Conservation (phyloP, 306 rosid genomes). For the Sicyos edulis region DNA sequence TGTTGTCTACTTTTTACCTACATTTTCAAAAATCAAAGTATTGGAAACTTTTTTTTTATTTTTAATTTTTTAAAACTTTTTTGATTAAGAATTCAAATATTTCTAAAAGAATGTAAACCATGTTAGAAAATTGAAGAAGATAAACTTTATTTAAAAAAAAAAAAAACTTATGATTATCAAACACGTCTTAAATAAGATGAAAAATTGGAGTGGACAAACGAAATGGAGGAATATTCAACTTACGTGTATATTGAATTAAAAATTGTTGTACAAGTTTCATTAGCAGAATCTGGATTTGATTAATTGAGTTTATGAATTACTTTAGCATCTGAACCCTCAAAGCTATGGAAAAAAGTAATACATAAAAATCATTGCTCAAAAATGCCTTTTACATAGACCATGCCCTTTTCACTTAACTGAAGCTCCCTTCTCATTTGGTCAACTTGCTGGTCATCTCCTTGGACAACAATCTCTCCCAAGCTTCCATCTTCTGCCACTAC, state of each 20-base stretch:
- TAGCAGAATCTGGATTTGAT: background rate
- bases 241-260: background rate
- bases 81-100: background rate
- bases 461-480: conserved; percentile 55
- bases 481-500: conserved; percentile 44
- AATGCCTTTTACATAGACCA: conserved; percentile 70
- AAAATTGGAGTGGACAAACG: too few relatives aligned
- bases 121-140: too few relatives aligned
- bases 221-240: too few relatives aligned
- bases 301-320: background rate
- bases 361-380: too few relatives aligned
- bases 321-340: too few relatives aligned
- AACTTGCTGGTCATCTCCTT: conserved; percentile 87
- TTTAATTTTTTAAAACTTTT: background rate
- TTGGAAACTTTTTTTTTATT: background rate
- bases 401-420: conserved; percentile 62
- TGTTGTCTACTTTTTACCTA: too few relatives aligned
- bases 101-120: too few relatives aligned
- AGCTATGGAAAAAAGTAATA: background rate
- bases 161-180: too few relatives aligned
- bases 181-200: too few relatives aligned
- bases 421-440: conserved; percentile 79
- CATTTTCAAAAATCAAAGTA: too few relatives aligned
- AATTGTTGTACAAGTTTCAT: conserved; percentile 10
- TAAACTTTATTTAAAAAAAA: too few relatives aligned